These are phyloP conservation scores for Malassezia yamatoensis DNA, from an alignment of 1,284 basidiomycete species.

Conservation along the genomic window DNA sequence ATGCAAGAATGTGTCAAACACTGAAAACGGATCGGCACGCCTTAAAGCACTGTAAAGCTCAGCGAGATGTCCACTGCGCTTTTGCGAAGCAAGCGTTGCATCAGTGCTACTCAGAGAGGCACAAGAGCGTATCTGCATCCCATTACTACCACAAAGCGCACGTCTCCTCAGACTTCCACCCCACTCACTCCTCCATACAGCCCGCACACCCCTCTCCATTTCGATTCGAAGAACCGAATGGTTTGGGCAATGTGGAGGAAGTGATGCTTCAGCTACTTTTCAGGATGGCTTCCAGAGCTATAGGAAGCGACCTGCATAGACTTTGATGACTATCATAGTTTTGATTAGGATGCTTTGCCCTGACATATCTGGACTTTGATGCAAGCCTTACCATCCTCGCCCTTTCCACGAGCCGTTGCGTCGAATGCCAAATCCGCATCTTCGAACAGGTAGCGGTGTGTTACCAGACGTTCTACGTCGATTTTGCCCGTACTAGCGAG, in stretches of 20 bases:
- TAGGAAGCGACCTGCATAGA: not conserved
- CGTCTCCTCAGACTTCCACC: not conserved
- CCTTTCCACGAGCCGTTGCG: slow-evolving; percentile 58
- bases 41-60: slow-evolving; percentile 8
- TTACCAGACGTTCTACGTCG: slow-evolving; percentile 58
- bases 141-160: not conserved
- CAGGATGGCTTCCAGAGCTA: not conserved
- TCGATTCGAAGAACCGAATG: too few relatives aligned
- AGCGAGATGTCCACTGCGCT: slow-evolving; percentile 7
- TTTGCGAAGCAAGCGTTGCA: not conserved
- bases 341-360: slow-evolving; percentile 24
- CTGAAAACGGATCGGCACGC: not conserved
- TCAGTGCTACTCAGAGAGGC: too few relatives aligned
- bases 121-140: too few relatives aligned
- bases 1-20: slow-evolving; percentile 12
- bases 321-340: not conserved
- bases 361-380: slow-evolving; percentile 52
- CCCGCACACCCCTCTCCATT: too few relatives aligned
- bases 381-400: slow-evolving; percentile 54
- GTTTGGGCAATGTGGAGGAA: too few relatives aligned
- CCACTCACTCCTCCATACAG: not conserved
- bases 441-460: slow-evolving; percentile 51
- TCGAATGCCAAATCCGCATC: slow-evolving; percentile 54
- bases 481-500: slow-evolving; percentile 53
- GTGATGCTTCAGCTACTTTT: too few relatives aligned